phyloP scores from a whole-genome alignment of 768 basidiomycete genomes.

The Dentipellis sp. region DNA sequence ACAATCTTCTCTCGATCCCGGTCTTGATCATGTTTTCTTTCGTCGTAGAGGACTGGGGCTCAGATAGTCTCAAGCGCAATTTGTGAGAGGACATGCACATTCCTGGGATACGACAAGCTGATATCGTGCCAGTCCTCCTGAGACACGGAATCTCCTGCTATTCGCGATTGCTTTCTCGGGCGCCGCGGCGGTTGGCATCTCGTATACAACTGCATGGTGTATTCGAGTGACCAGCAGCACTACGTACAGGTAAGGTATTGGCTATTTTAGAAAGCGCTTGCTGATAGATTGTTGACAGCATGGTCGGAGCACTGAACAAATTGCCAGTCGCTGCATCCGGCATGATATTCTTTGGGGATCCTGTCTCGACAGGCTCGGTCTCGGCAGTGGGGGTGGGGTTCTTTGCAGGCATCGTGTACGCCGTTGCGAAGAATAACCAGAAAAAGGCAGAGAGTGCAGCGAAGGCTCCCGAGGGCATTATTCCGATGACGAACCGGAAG shows the following conservation, averaged over 20 bases:
- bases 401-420: slow-evolving; percentile 86
- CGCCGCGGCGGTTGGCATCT: slow-evolving; percentile 96
- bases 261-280: background rate
- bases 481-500: slow-evolving; percentile 55
- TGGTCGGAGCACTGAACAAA: slow-evolving; percentile 98
- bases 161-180: slow-evolving; percentile 93
- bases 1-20: slow-evolving; percentile 92
- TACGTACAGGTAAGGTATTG: slow-evolving; percentile 76
- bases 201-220: slow-evolving; percentile 98
- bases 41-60: slow-evolving; percentile 83
- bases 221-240: slow-evolving; percentile 93
- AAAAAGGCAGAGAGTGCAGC: slow-evolving; percentile 60
- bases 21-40: slow-evolving; percentile 78
- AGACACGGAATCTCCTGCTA: slow-evolving; percentile 69
- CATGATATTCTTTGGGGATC: slow-evolving; percentile 93
- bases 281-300: slow-evolving; percentile 33
- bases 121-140: slow-evolving; percentile 53
- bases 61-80: slow-evolving; percentile 65
- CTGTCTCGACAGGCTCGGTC: slow-evolving; percentile 80
- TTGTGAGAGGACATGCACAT: slow-evolving; percentile 55
- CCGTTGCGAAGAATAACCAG: slow-evolving; percentile 91
- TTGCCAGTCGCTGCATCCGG: slow-evolving; percentile 98
- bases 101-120: background rate
- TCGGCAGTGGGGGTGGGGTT: slow-evolving; percentile 85
- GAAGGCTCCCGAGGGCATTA: slow-evolving; percentile 36